These are phyloP conservation scores for Aspergillus sojae DNA, from an alignment of 2,329 filamentous ascomycete genomes.

Conservation along the genomic window DNA sequence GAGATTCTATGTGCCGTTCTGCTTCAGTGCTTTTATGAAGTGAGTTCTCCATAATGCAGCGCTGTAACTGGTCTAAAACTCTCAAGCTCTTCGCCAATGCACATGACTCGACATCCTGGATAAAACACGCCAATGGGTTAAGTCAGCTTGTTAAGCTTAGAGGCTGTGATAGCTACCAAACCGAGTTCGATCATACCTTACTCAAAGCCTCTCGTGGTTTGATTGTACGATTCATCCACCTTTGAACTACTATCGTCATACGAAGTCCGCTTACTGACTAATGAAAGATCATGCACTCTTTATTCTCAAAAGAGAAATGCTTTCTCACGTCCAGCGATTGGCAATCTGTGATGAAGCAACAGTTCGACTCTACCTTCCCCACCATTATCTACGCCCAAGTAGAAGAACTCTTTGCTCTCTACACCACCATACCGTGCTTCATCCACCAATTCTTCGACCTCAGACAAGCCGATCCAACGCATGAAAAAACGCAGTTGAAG, in stretches of 20 bases:
- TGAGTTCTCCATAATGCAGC: slow-evolving; percentile 10
- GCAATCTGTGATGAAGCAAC: slow-evolving; percentile 30
- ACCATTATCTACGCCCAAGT: slow-evolving; percentile 21
- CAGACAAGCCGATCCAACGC: slow-evolving; percentile 19
- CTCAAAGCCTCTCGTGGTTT: slow-evolving; percentile 31
- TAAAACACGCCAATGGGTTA: slow-evolving; percentile 33
- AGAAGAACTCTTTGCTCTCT: slow-evolving; percentile 31
- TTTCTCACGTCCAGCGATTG: slow-evolving; percentile 28
- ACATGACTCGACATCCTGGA: slow-evolving; percentile 30
- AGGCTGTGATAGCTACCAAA: slow-evolving; percentile 25
- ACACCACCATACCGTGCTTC: slow-evolving; percentile 30
- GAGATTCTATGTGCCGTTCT: slow-evolving; percentile 33
- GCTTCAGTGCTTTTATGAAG: slow-evolving; percentile 34
- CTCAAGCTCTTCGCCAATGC: slow-evolving; percentile 30
- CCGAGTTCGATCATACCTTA: slow-evolving; percentile 25
- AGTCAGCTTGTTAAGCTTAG: slow-evolving; percentile 28
- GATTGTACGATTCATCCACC: slow-evolving; percentile 21
- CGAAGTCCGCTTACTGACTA: neutral
- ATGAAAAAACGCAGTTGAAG: slow-evolving; percentile 12
- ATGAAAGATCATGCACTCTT: slow-evolving; percentile 32
- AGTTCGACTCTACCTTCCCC: slow-evolving; percentile 18
- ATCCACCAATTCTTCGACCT: slow-evolving; percentile 29
- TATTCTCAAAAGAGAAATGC: slow-evolving; percentile 32
- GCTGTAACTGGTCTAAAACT: too few relatives aligned
- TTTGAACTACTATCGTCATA: neutral